Percentiles rank a stretch among this genome's conserved stretches.
Conservation (phyloP, 2,329 filamentous ascomycete species). For the Boeremia lycopersici region DNA sequence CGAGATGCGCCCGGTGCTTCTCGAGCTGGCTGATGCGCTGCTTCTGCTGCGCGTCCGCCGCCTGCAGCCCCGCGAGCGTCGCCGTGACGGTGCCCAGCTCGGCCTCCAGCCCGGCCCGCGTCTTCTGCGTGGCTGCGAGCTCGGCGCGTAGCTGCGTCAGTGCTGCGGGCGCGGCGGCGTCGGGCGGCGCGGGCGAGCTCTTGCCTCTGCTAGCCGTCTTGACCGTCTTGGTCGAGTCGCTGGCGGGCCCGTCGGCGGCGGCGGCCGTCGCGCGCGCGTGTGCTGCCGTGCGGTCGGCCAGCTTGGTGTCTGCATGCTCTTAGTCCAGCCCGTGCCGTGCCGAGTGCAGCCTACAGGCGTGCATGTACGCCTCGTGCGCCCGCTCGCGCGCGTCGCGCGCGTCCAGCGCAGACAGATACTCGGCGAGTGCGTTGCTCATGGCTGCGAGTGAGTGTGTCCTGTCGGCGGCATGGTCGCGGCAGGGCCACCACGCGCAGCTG, state of each 20-base stretch:
- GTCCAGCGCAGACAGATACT: conserved; percentile 77
- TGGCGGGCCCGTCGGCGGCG: conserved; percentile 23
- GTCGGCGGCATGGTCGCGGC: conserved; percentile 31
- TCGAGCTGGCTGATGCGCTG: conserved; percentile 67
- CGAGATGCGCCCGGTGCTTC: conserved; percentile 65
- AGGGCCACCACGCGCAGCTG: not conserved
- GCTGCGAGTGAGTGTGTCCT: conserved; percentile 14
- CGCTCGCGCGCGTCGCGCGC: conserved; percentile 73
- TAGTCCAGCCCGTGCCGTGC: not conserved
- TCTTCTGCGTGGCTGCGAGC: conserved; percentile 76
- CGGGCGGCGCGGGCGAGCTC: conserved; percentile 19
- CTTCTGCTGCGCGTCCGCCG: conserved; percentile 64
- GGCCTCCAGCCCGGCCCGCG: conserved; percentile 70
- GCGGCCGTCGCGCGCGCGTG: conserved; percentile 34
- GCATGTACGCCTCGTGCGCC: conserved; percentile 70
- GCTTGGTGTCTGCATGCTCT: conserved; percentile 49
- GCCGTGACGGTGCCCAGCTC: conserved; percentile 67
- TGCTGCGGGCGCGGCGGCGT: conserved; percentile 22
- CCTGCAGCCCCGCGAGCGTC: conserved; percentile 68
- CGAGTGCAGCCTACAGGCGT: conserved; percentile 68
- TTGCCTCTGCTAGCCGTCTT: conserved; percentile 29
- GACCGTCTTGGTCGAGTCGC: conserved; percentile 29
- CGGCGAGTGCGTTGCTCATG: conserved; percentile 77
- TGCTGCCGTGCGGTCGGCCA: conserved; percentile 53
- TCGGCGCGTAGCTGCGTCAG: conserved; percentile 60